A percentile compares a stretch with the other conserved stretches of the same genome.
Conservation (phyloP, 306 rosid species). For the Fragaria nilgerrensis region DNA sequence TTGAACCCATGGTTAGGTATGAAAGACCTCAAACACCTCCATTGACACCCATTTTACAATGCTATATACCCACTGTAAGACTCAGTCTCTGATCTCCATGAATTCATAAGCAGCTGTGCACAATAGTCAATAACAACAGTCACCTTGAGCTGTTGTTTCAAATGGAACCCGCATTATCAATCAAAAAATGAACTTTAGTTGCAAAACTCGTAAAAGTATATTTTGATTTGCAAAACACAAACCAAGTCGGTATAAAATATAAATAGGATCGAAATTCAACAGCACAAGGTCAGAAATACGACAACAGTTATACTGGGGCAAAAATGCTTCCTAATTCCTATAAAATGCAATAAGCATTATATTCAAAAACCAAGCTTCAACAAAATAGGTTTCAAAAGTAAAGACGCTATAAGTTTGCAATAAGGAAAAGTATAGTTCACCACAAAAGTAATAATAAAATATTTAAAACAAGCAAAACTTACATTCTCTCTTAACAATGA, state of each 20-base stretch:
- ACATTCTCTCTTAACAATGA: slow-evolving; percentile 77
- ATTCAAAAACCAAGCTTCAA: not conserved
- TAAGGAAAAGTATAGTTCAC: not conserved
- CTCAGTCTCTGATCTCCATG: not conserved
- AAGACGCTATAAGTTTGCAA: not conserved
- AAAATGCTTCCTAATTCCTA: not conserved
- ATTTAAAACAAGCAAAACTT: slow-evolving; percentile 31
- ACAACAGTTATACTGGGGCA: not conserved
- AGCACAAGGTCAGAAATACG: not conserved
- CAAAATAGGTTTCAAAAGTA: not conserved
- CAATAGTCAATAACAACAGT: not conserved
- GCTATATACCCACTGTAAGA: not conserved
- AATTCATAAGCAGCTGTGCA: not conserved
- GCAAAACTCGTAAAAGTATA: not conserved
- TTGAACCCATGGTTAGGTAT: not conserved
- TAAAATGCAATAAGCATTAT: not conserved
- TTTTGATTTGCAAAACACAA: not conserved
- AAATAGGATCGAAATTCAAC: not conserved
- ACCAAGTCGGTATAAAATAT: not conserved
- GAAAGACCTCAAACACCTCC: not conserved
- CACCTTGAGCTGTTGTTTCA: not conserved
- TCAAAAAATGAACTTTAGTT: not conserved
- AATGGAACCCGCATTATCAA: not conserved
- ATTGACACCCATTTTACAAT: not conserved
- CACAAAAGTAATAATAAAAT: not conserved